A percentile compares a stretch with the other conserved stretches of the same genome.
Conservation (phyloP, 1,284 basidiomycete species). For the Wolfiporia cocos region DNA sequence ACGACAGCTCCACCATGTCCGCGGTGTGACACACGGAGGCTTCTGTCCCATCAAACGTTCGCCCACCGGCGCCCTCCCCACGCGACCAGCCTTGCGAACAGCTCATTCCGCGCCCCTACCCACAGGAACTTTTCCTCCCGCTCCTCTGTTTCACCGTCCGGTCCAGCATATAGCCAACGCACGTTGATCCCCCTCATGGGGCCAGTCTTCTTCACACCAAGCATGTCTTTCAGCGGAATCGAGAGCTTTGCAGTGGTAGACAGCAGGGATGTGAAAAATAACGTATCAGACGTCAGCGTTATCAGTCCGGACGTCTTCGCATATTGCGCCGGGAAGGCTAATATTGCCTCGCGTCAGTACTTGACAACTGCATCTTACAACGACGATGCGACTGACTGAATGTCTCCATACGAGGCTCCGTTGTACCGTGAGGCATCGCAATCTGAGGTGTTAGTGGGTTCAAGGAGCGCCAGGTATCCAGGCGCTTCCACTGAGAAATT, state of each 20-base stretch:
- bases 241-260: conserved; percentile 38
- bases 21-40: background rate
- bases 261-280: conserved; percentile 52
- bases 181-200: conserved; percentile 48
- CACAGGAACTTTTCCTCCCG: conserved; percentile 51
- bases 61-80: conserved; percentile 35
- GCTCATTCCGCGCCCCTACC: conserved; percentile 56
- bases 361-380: conserved; percentile 5
- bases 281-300: conserved; percentile 40
- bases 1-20: conserved; percentile 3
- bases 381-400: conserved; percentile 30
- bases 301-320: conserved; percentile 50
- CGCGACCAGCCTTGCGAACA: conserved; percentile 63
- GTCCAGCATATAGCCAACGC: conserved; percentile 31
- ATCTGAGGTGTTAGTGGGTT: conserved; percentile 16
- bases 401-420: conserved; percentile 23
- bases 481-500: conserved; percentile 20
- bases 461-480: conserved; percentile 17
- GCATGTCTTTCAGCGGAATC: conserved; percentile 40
- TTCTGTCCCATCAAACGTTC: conserved; percentile 12
- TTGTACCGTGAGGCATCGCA: conserved; percentile 8
- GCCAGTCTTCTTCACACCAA: conserved; percentile 52
- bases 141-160: conserved; percentile 24
- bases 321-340: conserved; percentile 60
- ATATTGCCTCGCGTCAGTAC: conserved; percentile 1